Conservation (phyloP, 2,329 filamentous ascomycete species). For the Fusarium redolens region DNA sequence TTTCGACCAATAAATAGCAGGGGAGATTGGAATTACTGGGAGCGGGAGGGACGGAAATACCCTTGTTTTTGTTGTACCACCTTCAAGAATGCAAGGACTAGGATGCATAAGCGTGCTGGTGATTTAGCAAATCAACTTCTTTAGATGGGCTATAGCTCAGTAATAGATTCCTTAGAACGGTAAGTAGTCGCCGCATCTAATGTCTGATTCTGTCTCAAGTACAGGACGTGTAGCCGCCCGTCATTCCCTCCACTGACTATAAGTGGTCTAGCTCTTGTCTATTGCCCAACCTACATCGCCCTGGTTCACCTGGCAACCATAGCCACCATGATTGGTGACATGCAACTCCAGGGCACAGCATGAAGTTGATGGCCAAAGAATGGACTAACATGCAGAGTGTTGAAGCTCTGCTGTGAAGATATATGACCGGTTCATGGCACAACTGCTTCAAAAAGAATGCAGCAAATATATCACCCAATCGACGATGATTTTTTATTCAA, state of each 20-base stretch:
- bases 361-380: neutral
- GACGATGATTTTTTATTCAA: neutral
- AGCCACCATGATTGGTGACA: neutral
- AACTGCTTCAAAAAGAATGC: conserved; percentile 3
- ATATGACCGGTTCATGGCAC: neutral
- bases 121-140: neutral
- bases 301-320: conserved; percentile 41
- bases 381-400: neutral
- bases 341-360: conserved; percentile 18
- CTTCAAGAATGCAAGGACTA: neutral
- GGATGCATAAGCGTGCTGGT: neutral
- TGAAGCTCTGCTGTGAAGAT: neutral
- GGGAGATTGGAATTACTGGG: neutral
- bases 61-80: conserved; percentile 4
- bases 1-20: neutral
- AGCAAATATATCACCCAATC: neutral
- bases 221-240: neutral
- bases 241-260: neutral
- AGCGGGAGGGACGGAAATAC: conserved; percentile 16
- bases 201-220: neutral
- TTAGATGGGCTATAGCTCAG: neutral
- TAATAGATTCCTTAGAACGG: neutral
- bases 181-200: neutral
- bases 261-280: neutral
- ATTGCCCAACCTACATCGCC: neutral